Conservation (phyloP, 2,329 filamentous ascomycete genomes). For the Exophiala spinifera region DNA sequence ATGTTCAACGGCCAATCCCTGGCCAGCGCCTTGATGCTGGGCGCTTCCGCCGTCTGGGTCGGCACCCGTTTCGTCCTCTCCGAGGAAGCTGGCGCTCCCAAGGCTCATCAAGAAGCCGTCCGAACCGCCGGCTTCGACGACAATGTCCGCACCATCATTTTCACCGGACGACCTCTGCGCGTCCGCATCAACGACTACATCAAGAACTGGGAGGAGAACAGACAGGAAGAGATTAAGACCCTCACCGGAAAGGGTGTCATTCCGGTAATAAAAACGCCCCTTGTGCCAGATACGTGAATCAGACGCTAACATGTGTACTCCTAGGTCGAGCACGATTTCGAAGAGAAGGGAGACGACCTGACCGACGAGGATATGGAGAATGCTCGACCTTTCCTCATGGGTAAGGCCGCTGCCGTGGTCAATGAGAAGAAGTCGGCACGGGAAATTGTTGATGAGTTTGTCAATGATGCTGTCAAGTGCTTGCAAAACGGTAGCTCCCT, state of each 20-base stretch:
- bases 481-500: slow-evolving; percentile 66
- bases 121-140: slow-evolving; percentile 89
- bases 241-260: slow-evolving; percentile 85
- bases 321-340: slow-evolving; percentile 77
- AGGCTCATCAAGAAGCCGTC: slow-evolving; percentile 93
- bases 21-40: slow-evolving; percentile 87
- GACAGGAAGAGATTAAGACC: slow-evolving; percentile 84
- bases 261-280: slow-evolving; percentile 51
- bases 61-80: slow-evolving; percentile 93
- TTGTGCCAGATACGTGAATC: background rate
- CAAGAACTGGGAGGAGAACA: slow-evolving; percentile 91
- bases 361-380: slow-evolving; percentile 89
- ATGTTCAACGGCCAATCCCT: slow-evolving; percentile 89
- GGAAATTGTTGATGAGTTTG: slow-evolving; percentile 90
- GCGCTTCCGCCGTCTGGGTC: slow-evolving; percentile 90
- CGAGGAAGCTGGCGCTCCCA: slow-evolving; percentile 90
- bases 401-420: slow-evolving; percentile 89
- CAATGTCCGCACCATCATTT: slow-evolving; percentile 95
- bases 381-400: slow-evolving; percentile 89
- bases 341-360: slow-evolving; percentile 69
- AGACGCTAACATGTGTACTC: background rate
- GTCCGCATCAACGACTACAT: slow-evolving; percentile 95
- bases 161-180: slow-evolving; percentile 91
- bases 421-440: slow-evolving; percentile 91
- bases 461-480: slow-evolving; percentile 71